Evolutionary conservation across 176 grass and related monocot genomes (phyloP).

Genomic region (Elaeis guineensis): DNA sequence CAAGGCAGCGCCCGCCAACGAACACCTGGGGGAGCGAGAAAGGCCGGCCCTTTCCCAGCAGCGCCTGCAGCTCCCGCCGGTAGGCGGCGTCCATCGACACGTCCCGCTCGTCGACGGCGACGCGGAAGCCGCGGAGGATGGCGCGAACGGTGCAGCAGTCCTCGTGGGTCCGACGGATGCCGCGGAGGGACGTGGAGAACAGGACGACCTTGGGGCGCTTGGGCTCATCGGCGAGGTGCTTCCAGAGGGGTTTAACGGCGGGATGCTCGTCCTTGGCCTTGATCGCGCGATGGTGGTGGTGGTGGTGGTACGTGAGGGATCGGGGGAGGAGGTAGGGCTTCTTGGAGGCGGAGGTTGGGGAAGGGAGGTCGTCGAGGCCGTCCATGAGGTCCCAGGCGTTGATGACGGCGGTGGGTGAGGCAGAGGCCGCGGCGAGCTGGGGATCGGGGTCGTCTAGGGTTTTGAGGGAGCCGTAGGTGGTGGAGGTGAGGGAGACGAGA

Average conservation of each 20-base stretch:
- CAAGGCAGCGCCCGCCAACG: constrained; percentile 47
- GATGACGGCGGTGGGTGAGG: no score
- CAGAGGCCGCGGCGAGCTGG: no score
- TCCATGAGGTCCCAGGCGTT: no score
- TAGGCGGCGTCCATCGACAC: constrained; percentile 83
- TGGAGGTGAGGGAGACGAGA: no score
- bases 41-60: constrained; percentile 34
- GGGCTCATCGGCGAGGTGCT: constrained; percentile 27
- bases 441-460: no score
- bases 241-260: constrained; percentile 21
- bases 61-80: constrained; percentile 58
- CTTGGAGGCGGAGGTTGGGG: constrained; percentile 21
- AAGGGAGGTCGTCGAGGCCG: no score
- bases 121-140: constrained; percentile 68
- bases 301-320: constrained; percentile 75
- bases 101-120: constrained; percentile 81
- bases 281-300: constrained; percentile 29
- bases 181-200: constrained; percentile 80
- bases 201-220: constrained; percentile 71
- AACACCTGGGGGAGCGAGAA: constrained; percentile 80
- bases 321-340: constrained; percentile 49
- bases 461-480: no score
- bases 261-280: neutral
- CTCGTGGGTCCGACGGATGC: constrained; percentile 72
- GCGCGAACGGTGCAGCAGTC: constrained; percentile 73